These are phyloP conservation scores for Oldenlandia corymbosa DNA, from an alignment of 257 asterid genomes.

Conservation along the genomic window DNA sequence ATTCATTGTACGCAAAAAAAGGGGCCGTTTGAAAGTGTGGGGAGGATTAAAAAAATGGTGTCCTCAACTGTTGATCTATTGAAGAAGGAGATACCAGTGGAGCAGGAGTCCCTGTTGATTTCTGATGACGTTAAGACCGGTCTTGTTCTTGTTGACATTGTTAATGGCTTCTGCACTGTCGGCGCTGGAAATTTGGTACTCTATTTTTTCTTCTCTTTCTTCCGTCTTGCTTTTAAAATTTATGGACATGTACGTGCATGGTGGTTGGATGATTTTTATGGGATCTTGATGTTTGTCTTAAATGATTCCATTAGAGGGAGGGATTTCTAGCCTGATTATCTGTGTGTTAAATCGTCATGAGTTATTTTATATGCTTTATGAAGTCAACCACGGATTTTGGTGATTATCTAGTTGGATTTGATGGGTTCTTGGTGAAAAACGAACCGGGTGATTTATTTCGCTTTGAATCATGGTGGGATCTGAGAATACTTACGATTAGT, in stretches of 20 bases:
- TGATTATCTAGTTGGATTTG: too few relatives aligned
- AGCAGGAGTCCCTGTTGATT: constrained; percentile 43
- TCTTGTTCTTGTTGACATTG: constrained; percentile 74
- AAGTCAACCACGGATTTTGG: background rate
- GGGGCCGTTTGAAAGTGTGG: background rate
- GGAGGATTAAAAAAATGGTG: background rate
- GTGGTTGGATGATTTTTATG: background rate
- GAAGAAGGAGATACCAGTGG: constrained; percentile 54
- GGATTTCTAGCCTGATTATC: background rate
- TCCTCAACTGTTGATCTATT: constrained; percentile 31
- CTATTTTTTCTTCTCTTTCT: background rate
- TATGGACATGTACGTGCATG: background rate
- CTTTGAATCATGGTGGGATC: too few relatives aligned
- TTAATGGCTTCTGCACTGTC: constrained; percentile 95
- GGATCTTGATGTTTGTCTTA: background rate
- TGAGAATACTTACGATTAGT: background rate
- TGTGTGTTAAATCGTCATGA: background rate
- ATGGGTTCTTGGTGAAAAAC: too few relatives aligned
- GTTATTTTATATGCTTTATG: background rate
- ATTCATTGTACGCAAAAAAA: background rate
- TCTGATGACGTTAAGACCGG: constrained; percentile 58
- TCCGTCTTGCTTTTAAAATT: background rate
- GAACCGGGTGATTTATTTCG: too few relatives aligned
- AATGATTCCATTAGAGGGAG: background rate
- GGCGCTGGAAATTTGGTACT: constrained; percentile 76